Evolutionary conservation across 108 stramenopile genomes (phyloP), one percentile per base, ranked within the genome.

Genomic region (Schizochytrium sp.): DNA sequence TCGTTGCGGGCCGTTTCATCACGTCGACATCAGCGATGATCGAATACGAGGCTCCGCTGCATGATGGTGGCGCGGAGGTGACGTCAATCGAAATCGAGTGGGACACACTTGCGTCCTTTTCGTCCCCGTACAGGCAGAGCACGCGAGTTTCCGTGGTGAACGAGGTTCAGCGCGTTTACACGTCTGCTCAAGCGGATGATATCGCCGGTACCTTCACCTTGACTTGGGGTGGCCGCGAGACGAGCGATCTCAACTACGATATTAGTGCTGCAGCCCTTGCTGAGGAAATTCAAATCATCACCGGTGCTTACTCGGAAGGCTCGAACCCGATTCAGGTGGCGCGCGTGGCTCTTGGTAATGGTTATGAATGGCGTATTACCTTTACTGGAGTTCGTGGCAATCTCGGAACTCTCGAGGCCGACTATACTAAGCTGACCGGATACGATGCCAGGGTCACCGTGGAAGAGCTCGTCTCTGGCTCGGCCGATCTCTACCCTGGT

Each of bases 401-500:
- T 72, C 58, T 97, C n/a, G 97, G 95, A 63, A 34, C 83, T 58
- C 90, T 97, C n/a, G 58, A 72, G 44, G 95, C 91, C 18, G 93
- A 96, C 58, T 90, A 87, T 19, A 87, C 91, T 25, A 89, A 93
- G 69, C 92, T 97, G 16, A 57, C 92, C 29, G 96, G 96, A 44
- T 93, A 92, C 29, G 95, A 93, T 23, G 93, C 95, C 21, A 44
- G 87, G 18, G 87, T 96, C 12, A 72, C 69, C 10, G 95, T 96
- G 29, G 48, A 44, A 12, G 95, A 96, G 91, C 87, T 91, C 16
- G 89, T 57, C 12, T 87, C 60, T 14, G 97, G 97, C 34, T 88
- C 72, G 34, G 95, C 95, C 53, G 96, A 96, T 76, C 93, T 96
- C 63, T 92, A 91, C 87, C 96, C 97, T 5, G 95, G 94, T 51